Conservation (phyloP, 805 yeast species). For the Zygoascus biomembranicola region DNA sequence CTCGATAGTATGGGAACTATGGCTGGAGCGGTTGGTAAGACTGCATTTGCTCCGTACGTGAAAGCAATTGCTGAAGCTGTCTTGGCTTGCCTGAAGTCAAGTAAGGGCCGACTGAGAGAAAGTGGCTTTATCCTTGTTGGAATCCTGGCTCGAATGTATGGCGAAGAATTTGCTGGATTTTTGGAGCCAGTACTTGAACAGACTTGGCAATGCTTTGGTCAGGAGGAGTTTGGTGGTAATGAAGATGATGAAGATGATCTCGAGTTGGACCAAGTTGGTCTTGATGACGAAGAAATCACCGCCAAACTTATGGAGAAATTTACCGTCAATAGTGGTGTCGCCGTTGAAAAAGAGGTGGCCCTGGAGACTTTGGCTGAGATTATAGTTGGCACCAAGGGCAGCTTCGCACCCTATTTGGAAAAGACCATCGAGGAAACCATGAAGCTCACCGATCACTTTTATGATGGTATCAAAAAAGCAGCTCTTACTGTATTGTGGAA, state of each 20-base stretch:
- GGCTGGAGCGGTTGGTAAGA: conserved; percentile 95
- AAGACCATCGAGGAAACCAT: conserved; percentile 49
- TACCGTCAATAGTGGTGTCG: conserved; percentile 86
- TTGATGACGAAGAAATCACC: conserved; percentile 34
- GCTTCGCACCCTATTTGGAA: conserved; percentile 71
- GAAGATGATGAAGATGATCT: conserved; percentile 34
- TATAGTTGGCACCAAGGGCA: conserved; percentile 77
- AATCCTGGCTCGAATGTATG: conserved; percentile 91
- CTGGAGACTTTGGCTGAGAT: conserved; percentile 81
- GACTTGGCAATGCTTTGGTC: conserved; percentile 73
- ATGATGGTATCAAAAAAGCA: conserved; percentile 79
- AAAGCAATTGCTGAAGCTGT: conserved; percentile 86
- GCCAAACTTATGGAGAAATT: conserved; percentile 57
- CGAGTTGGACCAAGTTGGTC: conserved; percentile 29
- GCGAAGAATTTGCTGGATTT: conserved; percentile 80
- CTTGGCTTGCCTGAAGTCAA: conserved; percentile 65
- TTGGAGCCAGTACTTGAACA: conserved; percentile 76
- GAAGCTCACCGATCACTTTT: conserved; percentile 75
- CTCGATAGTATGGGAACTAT: conserved; percentile 90
- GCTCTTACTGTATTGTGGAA: conserved; percentile 80
- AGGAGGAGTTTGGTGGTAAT: conserved; percentile 56
- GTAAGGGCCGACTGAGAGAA: conserved; percentile 82
- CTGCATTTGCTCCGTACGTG: conserved; percentile 76
- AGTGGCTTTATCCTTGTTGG: conserved; percentile 90
- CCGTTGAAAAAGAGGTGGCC: conserved; percentile 95